A percentile compares a stretch with the other conserved stretches of the same genome.
phyloP scores from a whole-genome alignment of 208 protist genomes.

The Leishmania martiniquensis region DNA sequence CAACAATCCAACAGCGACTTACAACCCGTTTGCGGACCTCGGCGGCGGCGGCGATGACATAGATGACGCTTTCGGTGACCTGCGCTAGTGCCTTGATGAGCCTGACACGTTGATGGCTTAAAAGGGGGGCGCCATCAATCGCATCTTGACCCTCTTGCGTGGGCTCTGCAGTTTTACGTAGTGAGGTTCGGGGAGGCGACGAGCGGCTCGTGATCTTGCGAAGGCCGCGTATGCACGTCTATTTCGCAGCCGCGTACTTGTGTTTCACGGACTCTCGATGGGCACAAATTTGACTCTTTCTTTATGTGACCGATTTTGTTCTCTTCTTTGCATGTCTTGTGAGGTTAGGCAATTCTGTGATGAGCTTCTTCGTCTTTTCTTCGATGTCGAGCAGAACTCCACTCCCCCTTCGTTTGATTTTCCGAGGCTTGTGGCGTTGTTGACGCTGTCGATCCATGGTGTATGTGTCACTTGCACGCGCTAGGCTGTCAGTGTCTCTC shows the following conservation, averaged over 20 bases:
- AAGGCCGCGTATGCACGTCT: not conserved
- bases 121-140: not conserved
- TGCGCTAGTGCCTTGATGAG: constrained; percentile 4
- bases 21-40: constrained; percentile 28
- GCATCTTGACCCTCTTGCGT: not conserved
- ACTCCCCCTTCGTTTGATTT: not conserved
- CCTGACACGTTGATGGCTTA: too few relatives aligned
- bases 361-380: not conserved
- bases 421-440: not conserved
- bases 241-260: not conserved
- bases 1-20: not conserved
- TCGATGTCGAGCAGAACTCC: not conserved
- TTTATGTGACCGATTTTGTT: not conserved
- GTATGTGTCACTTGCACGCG: not conserved
- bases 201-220: not conserved
- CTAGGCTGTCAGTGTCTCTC: not conserved
- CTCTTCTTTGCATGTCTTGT: not conserved
- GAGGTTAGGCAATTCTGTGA: not conserved
- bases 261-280: not conserved
- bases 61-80: constrained; percentile 17
- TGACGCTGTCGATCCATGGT: not conserved
- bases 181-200: not conserved
- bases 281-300: too few relatives aligned
- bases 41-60: constrained; percentile 12
- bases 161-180: not conserved